Conservation (phyloP, 2,329 filamentous ascomycete genomes). For the Aureobasidium musti region DNA sequence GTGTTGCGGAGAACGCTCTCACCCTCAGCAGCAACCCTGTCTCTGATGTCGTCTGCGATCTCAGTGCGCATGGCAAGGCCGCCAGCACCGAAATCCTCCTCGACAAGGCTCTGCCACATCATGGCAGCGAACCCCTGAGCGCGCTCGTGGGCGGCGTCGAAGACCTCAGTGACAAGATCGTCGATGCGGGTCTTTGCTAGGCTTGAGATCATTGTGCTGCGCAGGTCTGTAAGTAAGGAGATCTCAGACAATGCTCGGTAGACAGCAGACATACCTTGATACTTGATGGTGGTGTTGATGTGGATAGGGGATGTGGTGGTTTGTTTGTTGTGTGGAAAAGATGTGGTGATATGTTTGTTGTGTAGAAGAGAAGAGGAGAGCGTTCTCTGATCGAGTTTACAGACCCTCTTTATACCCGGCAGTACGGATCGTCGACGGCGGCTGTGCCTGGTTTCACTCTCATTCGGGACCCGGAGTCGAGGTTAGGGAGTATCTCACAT, state of each 20-base stretch:
- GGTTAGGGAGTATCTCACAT: not conserved
- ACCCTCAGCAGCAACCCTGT: conserved; percentile 1
- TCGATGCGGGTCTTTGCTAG: not conserved
- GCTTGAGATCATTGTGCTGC: not conserved
- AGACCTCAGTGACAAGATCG: not conserved
- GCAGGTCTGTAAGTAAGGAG: not conserved
- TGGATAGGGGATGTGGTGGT: not conserved
- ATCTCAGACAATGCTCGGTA: not conserved
- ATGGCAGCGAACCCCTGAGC: not conserved
- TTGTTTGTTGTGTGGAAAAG: not conserved
- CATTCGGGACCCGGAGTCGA: not conserved
- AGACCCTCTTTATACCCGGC: not conserved
- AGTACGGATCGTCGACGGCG: not conserved
- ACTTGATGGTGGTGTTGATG: not conserved
- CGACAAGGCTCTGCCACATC: not conserved
- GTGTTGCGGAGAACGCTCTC: not conserved
- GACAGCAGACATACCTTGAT: not conserved
- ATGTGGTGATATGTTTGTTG: not conserved
- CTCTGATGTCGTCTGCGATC: not conserved
- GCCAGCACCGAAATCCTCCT: not conserved
- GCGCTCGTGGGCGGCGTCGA: not conserved
- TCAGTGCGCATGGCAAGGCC: not conserved
- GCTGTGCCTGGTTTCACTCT: not conserved
- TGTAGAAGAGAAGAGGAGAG: not conserved
- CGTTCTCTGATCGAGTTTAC: not conserved